A percentile compares a stretch with the other conserved stretches of the same genome.
Conservation (phyloP, 441 rosid species). For the Rhodomyrtus psidioides region DNA sequence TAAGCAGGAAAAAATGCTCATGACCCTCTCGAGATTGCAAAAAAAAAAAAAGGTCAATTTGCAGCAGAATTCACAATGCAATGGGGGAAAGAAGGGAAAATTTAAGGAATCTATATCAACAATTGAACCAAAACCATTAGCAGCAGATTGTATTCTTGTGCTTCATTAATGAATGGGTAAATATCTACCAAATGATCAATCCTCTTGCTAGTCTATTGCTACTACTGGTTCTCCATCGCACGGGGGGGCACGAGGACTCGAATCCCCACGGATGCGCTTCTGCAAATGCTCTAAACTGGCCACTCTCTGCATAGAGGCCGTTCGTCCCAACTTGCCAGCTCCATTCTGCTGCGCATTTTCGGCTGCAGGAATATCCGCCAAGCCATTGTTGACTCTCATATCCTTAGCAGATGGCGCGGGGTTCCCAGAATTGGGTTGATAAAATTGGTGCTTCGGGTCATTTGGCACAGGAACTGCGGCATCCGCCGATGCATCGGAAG, state of each 20-base stretch:
- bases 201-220: neutral
- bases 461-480: slow-evolving; percentile 53
- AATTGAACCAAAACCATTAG: neutral
- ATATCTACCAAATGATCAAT: neutral
- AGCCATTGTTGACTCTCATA: slow-evolving; percentile 27
- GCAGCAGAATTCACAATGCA: neutral
- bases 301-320: slow-evolving; percentile 72
- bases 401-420: slow-evolving; percentile 19
- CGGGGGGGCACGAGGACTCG: slow-evolving; percentile 8
- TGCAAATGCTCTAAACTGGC: slow-evolving; percentile 92
- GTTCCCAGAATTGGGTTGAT: slow-evolving; percentile 21
- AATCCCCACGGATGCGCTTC: slow-evolving; percentile 53
- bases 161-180: neutral
- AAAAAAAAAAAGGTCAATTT: neutral
- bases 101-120: neutral
- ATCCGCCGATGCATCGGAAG: slow-evolving; percentile 45
- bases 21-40: neutral
- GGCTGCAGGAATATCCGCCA: slow-evolving; percentile 37
- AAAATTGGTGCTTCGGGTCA: slow-evolving; percentile 24
- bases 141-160: neutral
- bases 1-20: neutral
- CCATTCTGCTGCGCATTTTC: slow-evolving; percentile 20
- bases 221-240: slow-evolving; percentile 26
- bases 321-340: slow-evolving; percentile 44
- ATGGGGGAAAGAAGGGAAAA: neutral